Conservation (phyloP, 106 monocot genomes). For the Xerophyta viscosa region DNA sequence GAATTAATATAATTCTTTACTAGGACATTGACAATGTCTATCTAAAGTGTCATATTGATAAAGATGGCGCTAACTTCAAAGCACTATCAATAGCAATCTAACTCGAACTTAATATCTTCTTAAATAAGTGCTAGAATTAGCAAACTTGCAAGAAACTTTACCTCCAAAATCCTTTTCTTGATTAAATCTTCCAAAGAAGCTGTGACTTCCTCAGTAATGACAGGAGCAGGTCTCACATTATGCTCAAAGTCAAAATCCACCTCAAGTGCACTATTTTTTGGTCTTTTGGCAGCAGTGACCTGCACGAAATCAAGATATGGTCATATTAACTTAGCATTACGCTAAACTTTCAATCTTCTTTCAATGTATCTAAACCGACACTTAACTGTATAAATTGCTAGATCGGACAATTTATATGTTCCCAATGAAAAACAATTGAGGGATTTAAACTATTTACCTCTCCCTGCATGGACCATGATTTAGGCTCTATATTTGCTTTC, state of each 20-base stretch:
- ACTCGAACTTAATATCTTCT: no score
- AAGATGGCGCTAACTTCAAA: not conserved
- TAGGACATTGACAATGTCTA: no score
- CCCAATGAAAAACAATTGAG: not conserved
- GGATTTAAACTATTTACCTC: conserved; percentile 44
- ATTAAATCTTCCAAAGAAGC: conserved; percentile 88
- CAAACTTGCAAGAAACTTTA: conserved; percentile 7
- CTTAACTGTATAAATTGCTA: not conserved
- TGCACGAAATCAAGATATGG: conserved; percentile 16
- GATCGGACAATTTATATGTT: no score
- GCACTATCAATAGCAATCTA: no score
- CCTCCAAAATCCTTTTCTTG: conserved; percentile 78
- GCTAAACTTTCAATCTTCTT: not conserved
- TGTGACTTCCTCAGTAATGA: conserved; percentile 75
- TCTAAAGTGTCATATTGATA: no score
- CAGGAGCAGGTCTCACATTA: conserved; percentile 53
- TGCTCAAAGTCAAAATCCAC: conserved; percentile 96
- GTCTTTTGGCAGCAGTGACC: conserved; percentile 86
- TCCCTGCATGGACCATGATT: conserved; percentile 87
- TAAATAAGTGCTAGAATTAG: not conserved
- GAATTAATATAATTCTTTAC: not conserved
- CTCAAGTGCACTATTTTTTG: conserved; percentile 94
- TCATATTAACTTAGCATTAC: not conserved
- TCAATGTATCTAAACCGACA: not conserved
- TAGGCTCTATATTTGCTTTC: conserved; percentile 75